Evolutionary conservation across 1,284 basidiomycete species (phyloP).

Genomic region (Wallemia mellicola): DNA sequence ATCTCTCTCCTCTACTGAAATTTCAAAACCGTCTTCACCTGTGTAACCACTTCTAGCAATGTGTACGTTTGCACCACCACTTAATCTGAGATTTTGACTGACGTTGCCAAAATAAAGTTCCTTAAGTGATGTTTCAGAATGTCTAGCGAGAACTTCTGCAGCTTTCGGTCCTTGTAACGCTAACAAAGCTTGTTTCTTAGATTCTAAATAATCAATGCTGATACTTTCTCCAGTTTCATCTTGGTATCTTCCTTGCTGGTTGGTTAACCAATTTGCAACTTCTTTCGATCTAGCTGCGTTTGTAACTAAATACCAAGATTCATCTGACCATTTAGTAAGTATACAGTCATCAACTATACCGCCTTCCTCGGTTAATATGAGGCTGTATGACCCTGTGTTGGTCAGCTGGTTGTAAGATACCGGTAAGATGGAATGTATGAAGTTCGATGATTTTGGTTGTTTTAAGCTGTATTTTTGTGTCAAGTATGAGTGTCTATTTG

Average conservation of each 20-base stretch:
- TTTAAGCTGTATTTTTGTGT: too few relatives aligned
- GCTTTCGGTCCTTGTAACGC: conserved; percentile 76
- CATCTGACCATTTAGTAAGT: conserved; percentile 48
- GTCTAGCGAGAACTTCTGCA: conserved; percentile 37
- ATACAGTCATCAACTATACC: conserved; percentile 78
- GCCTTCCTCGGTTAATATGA: conserved; percentile 58
- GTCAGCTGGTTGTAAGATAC: conserved; percentile 24
- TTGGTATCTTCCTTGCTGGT: conserved; percentile 33
- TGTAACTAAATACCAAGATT: conserved; percentile 77
- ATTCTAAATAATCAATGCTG: background rate
- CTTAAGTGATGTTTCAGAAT: conserved; percentile 41
- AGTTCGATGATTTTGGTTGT: too few relatives aligned
- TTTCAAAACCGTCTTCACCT: conserved; percentile 96
- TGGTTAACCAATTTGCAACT: too few relatives aligned
- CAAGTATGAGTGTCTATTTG: too few relatives aligned
- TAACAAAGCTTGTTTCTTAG: conserved; percentile 37
- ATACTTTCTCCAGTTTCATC: background rate
- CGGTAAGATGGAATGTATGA: conserved; percentile 63
- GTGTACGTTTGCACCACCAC: conserved; percentile 37
- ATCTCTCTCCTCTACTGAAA: conserved; percentile 56
- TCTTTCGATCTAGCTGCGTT: too few relatives aligned
- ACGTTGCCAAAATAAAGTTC: conserved; percentile 49
- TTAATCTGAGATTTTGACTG: conserved; percentile 35
- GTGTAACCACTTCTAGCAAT: conserved; percentile 94
- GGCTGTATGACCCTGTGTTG: conserved; percentile 51